Base-by-base conservation (phyloP, 768 basidiomycete species). In the Xerocomus potaroensis region DNA sequence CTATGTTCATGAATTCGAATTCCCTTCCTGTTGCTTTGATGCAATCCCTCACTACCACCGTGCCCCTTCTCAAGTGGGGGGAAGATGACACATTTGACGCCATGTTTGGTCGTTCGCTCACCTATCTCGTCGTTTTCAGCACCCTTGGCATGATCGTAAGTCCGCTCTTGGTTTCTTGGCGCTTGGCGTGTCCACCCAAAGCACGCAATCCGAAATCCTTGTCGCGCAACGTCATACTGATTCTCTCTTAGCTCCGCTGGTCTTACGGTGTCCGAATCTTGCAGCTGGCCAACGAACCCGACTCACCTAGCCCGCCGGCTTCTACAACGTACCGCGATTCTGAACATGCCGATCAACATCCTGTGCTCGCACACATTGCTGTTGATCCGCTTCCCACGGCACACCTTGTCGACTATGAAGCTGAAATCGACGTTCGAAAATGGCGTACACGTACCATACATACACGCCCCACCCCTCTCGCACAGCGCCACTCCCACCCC, bases 1-100 rank as follows among this genome's bases (percentile, higher is more conserved):
- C 87, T 23, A 91, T 87, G 81, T 90, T 90, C 72, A 88, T 92
- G 85, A 95, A 93, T 65, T 91, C 88, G 3, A 97, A 97, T 63
- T 91, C 91, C 0, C 79, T 99, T 5, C 95, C 95, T 0, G 91
- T 97, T 49, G 95, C 95, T 0, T 74, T 99, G 26, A 90, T 97
- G 82, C 87, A 96, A 64, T 84, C 82, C 50, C 81, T 97, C 16
- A 90, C 90, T 8, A 69, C 86, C 45, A 85, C 88, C 11, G 91
- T 95, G 0, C 83, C 84, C 0, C 81, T 81, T 5, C 74, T 95
- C 26, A 87, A 85, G 58, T 92, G 92, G 91, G 84, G 76, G 8
- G 51, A 70, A 3, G 80, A 88, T 45, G 94, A 98, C 62, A 87
- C 80, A 59, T 76, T 80, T 54, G 78, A 94, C 54, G 82, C 84